A percentile compares a stretch with the other conserved stretches of the same genome.
phyloP scores from a whole-genome alignment of 2,329 filamentous ascomycete genomes.

The Dryadomyces sulphureus region DNA sequence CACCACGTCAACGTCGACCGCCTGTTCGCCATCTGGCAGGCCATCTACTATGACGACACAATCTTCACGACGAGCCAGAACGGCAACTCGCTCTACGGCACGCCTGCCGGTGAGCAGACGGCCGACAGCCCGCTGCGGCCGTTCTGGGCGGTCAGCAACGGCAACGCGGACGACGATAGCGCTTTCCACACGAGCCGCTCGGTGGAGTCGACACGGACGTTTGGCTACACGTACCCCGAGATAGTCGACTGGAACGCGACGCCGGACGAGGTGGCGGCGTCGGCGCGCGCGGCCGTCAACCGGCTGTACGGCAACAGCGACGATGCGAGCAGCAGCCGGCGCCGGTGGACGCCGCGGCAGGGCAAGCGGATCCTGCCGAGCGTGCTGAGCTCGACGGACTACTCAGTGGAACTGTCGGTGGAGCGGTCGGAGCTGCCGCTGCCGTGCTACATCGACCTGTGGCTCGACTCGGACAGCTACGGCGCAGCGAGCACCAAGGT shows the following conservation, averaged over 20 bases:
- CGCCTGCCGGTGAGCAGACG: conserved; percentile 24
- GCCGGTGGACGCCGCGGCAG: not conserved
- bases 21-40: conserved; percentile 36
- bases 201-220: conserved; percentile 15
- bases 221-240: conserved; percentile 28
- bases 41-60: conserved; percentile 20
- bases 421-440: conserved; percentile 22
- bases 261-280: conserved; percentile 41
- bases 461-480: conserved; percentile 9
- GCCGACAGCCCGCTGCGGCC: conserved; percentile 32
- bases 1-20: conserved; percentile 46
- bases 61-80: conserved; percentile 16
- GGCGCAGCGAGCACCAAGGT: conserved; percentile 10
- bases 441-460: conserved; percentile 21
- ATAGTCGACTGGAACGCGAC: conserved; percentile 32
- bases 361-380: not conserved
- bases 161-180: conserved; percentile 11
- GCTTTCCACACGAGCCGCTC: conserved; percentile 27
- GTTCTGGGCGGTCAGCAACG: conserved; percentile 24
- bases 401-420: conserved; percentile 21
- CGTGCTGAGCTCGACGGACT: conserved; percentile 14
- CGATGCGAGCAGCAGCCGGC: not conserved
- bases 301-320: conserved; percentile 26
- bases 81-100: conserved; percentile 23
- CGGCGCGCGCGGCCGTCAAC: conserved; percentile 46